Conservation (phyloP, 2,329 filamentous ascomycete genomes). For the Colletotrichum shisoi region DNA sequence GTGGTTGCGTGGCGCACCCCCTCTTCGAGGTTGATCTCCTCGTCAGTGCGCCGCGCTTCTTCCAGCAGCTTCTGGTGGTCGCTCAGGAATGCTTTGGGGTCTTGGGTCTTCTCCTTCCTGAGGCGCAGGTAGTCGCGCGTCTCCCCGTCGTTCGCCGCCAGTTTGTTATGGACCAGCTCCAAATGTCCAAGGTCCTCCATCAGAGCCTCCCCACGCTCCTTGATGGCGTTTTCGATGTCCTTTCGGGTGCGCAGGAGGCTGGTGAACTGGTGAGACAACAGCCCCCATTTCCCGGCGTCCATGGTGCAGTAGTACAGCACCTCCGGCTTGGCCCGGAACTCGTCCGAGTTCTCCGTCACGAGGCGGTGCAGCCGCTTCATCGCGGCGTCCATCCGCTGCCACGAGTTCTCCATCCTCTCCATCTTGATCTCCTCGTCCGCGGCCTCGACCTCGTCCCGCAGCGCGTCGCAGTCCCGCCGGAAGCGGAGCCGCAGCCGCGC, state of each 20-base stretch:
- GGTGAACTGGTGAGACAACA: background rate
- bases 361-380: background rate
- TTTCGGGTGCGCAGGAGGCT: background rate
- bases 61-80: background rate
- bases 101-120: background rate
- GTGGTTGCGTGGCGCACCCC: background rate
- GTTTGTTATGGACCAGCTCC: background rate
- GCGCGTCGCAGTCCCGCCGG: constrained; percentile 11
- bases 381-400: constrained; percentile 9
- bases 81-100: background rate
- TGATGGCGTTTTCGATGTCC: background rate
- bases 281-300: background rate
- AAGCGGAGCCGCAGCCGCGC: constrained; percentile 25
- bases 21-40: background rate
- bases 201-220: background rate
- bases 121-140: background rate
- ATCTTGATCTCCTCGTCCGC: background rate
- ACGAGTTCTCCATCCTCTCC: background rate
- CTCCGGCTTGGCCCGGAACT: background rate
- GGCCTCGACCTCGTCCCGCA: background rate
- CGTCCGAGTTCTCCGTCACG: background rate
- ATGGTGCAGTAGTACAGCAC: background rate
- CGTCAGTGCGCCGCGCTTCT: background rate
- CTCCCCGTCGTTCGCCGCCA: background rate
- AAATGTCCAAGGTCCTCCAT: background rate